Evolutionary conservation across 345 rosid genomes (phyloP).

Genomic region (Boechera stricta): DNA sequence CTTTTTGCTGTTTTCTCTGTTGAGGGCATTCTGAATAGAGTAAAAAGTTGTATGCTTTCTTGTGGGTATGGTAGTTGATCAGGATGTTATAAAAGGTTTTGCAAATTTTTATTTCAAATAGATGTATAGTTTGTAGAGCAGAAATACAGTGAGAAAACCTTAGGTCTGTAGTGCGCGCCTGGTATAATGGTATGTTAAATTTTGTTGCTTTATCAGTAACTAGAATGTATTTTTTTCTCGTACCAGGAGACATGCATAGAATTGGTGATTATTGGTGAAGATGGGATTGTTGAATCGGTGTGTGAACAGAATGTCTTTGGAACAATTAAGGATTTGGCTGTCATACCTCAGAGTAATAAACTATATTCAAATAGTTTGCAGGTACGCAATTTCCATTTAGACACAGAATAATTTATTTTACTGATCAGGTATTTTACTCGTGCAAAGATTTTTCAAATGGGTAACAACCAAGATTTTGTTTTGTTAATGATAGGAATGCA

Average conservation of each 20-base stretch:
- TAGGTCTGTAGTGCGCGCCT: conserved; percentile 6
- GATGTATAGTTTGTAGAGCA: conserved; percentile 15
- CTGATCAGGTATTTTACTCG: conserved; percentile 1
- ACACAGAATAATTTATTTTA: not conserved
- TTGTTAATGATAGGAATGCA: conserved; percentile 17
- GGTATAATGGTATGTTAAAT: conserved; percentile 12
- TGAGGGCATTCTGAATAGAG: conserved; percentile 27
- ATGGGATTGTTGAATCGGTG: conserved; percentile 75
- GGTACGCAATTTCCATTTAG: conserved; percentile 48
- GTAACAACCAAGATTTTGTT: conserved; percentile 23
- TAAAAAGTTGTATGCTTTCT: conserved; percentile 9
- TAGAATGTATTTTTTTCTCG: conserved; percentile 8
- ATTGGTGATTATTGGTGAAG: conserved; percentile 74
- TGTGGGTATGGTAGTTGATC: conserved; percentile 25
- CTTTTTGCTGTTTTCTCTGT: not conserved
- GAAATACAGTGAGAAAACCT: not conserved
- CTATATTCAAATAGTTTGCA: conserved; percentile 52
- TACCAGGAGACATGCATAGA: conserved; percentile 93
- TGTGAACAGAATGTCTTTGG: conserved; percentile 93
- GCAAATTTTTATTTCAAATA: not conserved
- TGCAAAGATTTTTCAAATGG: conserved; percentile 19
- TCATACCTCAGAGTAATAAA: conserved; percentile 69
- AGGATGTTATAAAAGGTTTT: not conserved
- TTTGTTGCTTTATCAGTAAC: conserved; percentile 15
- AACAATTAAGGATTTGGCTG: conserved; percentile 81